Evolutionary conservation across 1,284 basidiomycete species (phyloP), one percentile per base, ranked within the genome.

Genomic region (Malassezia furfur): DNA sequence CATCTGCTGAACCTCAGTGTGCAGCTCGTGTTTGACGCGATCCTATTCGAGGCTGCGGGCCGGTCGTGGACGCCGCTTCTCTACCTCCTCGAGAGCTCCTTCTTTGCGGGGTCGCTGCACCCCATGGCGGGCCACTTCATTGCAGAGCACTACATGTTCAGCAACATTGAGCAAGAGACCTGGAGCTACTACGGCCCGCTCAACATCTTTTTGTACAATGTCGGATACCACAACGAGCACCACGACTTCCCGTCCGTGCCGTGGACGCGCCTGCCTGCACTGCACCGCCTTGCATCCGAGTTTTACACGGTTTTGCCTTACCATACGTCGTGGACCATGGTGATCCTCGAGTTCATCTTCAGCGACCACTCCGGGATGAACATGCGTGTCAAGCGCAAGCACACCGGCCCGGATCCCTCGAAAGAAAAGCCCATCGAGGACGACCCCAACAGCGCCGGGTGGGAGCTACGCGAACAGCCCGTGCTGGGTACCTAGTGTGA

Each of bases 161-260:
- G 38, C 21, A 68, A 57, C 48, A 72, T 63, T 56, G 76, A 70
- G 37, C 91, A 96, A 75, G 94, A 98, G 78, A 98, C 94, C 0
- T 96, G 91, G 77, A 88, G 85, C 54, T 98, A 98, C 76, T 96
- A 98, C 66, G 94, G 94, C 0, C 83, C 84, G 48, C 79, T 96
- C 57, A 98, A 98, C 76, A 65, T 85, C 5, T 77, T 98, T 14
- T 87, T 88, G n/a, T 98, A 96, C 77, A 98, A 98, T 66, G 91
- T 96, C 54, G 93, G 93, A 41, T 96, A 96, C 75, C 93, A 96
- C 76, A 96, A 96, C 77, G 93, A 98, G 74, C 93, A 98, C 76
- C 93, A 98, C 78, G 93, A 98, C 77, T 98, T 98, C 77, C 91
- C 93, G 8, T 90, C 88, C 2, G 79, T 98, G 1, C 82, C 94